Evolutionary conservation across 148 eudicot genomes (phyloP).

Genomic region (Vaccinium darrowii): DNA sequence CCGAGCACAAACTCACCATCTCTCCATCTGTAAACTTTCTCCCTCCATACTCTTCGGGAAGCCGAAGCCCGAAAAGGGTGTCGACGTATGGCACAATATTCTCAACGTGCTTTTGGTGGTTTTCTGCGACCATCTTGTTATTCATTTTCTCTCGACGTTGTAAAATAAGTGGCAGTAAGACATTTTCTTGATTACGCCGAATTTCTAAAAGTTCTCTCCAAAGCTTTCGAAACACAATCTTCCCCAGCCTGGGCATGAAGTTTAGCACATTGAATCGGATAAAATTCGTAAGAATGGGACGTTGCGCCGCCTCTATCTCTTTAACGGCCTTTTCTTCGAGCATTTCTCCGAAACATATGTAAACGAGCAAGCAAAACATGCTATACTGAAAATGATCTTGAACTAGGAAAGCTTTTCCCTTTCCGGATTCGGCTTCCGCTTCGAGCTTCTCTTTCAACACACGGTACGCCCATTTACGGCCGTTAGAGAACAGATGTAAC

Average conservation of each 20-base stretch:
- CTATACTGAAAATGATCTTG: slow-evolving; percentile 28
- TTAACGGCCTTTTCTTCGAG: slow-evolving; percentile 17
- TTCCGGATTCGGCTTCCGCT: background rate
- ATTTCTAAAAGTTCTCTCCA: slow-evolving; percentile 28
- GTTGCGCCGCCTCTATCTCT: slow-evolving; percentile 26
- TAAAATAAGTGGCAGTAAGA: slow-evolving; percentile 27
- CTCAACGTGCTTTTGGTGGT: background rate
- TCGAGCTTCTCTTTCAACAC: slow-evolving; percentile 6
- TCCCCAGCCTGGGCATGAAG: slow-evolving; percentile 26
- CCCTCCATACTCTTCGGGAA: background rate
- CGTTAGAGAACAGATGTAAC: background rate
- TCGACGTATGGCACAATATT: slow-evolving; percentile 18
- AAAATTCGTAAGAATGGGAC: slow-evolving; percentile 12
- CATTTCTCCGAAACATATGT: slow-evolving; percentile 31
- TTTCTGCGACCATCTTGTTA: background rate
- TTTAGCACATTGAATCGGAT: slow-evolving; percentile 27
- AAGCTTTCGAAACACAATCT: slow-evolving; percentile 23
- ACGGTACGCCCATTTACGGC: slow-evolving; percentile 16
- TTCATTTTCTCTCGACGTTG: slow-evolving; percentile 14
- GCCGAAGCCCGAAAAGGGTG: slow-evolving; percentile 20
- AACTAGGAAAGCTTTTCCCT: background rate
- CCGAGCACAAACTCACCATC: slow-evolving; percentile 6
- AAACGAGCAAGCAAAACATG: slow-evolving; percentile 30
- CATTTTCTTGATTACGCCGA: slow-evolving; percentile 16
- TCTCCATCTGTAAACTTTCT: background rate